phyloP scores from a whole-genome alignment of 805 yeast genomes.

The Maudiozyma saulgeensis region DNA sequence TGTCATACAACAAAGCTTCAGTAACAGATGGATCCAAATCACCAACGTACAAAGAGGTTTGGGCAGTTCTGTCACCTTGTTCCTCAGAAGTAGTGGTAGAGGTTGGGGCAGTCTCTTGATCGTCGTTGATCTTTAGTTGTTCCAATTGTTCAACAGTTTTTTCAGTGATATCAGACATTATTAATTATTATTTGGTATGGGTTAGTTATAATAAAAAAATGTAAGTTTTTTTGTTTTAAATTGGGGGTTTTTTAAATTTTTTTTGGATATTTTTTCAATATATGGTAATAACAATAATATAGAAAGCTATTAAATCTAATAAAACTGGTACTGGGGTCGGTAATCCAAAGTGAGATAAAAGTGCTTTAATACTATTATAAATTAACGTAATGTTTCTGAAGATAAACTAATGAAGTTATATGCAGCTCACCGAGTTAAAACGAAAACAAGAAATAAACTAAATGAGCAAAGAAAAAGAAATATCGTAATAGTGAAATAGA shows the following conservation, averaged over 20 bases:
- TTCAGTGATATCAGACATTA: slow-evolving; percentile 32
- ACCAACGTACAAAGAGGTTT: slow-evolving; percentile 93
- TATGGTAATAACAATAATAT: slow-evolving; percentile 1
- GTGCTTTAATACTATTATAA: slow-evolving; percentile 4
- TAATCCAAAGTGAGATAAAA: slow-evolving; percentile 1
- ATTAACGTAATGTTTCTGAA: slow-evolving; percentile 1
- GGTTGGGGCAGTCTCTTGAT: slow-evolving; percentile 23
- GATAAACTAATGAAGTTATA: slow-evolving; percentile 7
- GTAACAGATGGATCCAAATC: slow-evolving; percentile 88
- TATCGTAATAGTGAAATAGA: not conserved
- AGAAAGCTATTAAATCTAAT: slow-evolving; percentile 1
- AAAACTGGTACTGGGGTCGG: not conserved
- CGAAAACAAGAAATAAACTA: not conserved
- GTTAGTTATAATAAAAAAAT: slow-evolving; percentile 6
- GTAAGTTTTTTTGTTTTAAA: not conserved
- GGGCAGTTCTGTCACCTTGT: slow-evolving; percentile 37
- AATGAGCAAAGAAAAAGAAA: not conserved
- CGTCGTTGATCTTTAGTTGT: slow-evolving; percentile 27
- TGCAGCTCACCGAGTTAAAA: slow-evolving; percentile 5
- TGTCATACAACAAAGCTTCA: slow-evolving; percentile 89
- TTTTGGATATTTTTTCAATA: slow-evolving; percentile 14
- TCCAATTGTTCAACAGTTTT: slow-evolving; percentile 31
- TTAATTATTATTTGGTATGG: slow-evolving; percentile 8
- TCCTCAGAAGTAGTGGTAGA: slow-evolving; percentile 2
- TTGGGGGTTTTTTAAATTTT: slow-evolving; percentile 11